Percentiles rank a stretch among this genome's conserved stretches.
phyloP scores from a whole-genome alignment of 208 protist species.

The Trichomonas tenax region DNA sequence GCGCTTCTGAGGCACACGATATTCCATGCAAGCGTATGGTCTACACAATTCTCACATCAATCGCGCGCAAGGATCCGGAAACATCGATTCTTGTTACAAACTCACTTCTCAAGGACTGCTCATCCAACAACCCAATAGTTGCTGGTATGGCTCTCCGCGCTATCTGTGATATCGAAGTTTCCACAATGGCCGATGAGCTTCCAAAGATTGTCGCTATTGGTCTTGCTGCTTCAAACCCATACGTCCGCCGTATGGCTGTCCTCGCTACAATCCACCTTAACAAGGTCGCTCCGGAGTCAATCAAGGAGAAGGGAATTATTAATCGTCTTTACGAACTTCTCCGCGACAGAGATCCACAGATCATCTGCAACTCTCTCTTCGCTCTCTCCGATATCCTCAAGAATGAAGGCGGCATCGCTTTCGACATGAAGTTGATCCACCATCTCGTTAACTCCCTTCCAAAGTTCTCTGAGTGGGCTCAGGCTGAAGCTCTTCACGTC shows the following conservation, averaged over 20 bases:
- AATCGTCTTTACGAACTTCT: not conserved
- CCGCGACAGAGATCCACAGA: slow-evolving; percentile 5
- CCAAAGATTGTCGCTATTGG: not conserved
- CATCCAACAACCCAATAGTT: not conserved
- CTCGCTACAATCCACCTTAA: not conserved
- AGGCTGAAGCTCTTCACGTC: not conserved
- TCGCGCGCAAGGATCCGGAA: not conserved
- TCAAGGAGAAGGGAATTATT: not conserved
- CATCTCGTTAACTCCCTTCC: slow-evolving; percentile 3
- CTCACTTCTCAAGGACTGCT: not conserved
- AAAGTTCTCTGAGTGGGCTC: slow-evolving; percentile 20
- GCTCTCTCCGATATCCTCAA: not conserved
- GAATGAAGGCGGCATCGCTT: not conserved
- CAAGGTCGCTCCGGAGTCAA: not conserved
- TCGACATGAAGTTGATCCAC: not conserved
- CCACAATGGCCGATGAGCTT: not conserved
- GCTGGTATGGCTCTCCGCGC: slow-evolving; percentile 11
- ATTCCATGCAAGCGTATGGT: slow-evolving; percentile 21
- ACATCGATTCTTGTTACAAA: not conserved
- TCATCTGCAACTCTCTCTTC: not conserved
- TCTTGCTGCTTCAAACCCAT: not conserved
- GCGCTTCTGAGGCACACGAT: slow-evolving; percentile 16
- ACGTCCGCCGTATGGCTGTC: not conserved
- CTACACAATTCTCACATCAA: not conserved
- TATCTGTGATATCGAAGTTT: not conserved